Evolutionary conservation across 306 rosid species (phyloP), one percentile per base, ranked within the genome.

Genomic region (Dalbergia oliveri): DNA sequence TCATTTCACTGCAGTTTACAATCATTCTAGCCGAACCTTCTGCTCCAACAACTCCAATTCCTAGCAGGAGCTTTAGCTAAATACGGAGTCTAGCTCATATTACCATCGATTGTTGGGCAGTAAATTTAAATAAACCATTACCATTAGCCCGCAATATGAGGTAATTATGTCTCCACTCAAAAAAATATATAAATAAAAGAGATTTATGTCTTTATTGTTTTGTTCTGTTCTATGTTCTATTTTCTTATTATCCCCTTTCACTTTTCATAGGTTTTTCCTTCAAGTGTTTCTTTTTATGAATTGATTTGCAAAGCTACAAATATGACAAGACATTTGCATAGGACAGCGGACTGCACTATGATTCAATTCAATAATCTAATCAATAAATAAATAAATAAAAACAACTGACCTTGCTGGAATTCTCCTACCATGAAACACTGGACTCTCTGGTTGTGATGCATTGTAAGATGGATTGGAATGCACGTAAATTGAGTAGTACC

Each of bases 391-490:
- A n/a, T n/a, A n/a, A 26, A 26, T 26, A 37, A 37, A 50, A 74
- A 1, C 15, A 60, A 86, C 93, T 88, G 21, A 94, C 98, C 97
- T 91, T 69, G 33, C 97, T 91, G 5, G 98, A 79, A 94, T 87
- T 80, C 89, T 89, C 5, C 98, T 72, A 59, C 87, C 94, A 3
- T 66, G 75, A 69, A 94, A 91, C 12, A 87, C 89, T 0, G 94
- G 84, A 82, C 82, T 82, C 84, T 88, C 89, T 0, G 91, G 88
- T 37, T 58, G 16, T 15, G 97, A 83, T 67, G 76, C 90, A 82
- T 91, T 92, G 80, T 89, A 91, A 51, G 93, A 84, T 1, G 98
- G 98, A 84, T 87, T 73, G 0, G 97, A 87, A 79, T 94, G 98
- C 33, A 94, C 97, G 43, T 92, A 94, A 69, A 94, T 79, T 3